Conservation (phyloP, 163 green algal species). For the Prototheca cutis region DNA sequence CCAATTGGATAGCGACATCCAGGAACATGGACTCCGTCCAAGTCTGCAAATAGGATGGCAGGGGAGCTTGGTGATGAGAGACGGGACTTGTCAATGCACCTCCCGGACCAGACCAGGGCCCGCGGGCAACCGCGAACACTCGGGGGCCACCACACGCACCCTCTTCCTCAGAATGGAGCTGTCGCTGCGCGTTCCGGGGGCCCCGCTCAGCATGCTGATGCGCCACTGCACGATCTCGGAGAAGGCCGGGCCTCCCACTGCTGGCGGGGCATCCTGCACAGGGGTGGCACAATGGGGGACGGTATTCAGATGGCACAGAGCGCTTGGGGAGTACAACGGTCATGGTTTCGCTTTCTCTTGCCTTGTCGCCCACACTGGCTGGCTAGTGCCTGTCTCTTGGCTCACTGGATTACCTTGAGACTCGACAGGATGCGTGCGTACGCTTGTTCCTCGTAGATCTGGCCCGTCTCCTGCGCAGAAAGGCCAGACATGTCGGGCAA, state of each 20-base stretch:
- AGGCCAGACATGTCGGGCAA: too few species aligned
- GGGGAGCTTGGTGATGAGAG: background rate
- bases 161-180: background rate
- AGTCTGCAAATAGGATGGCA: constrained; percentile 27
- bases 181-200: background rate
- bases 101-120: too few species aligned
- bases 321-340: too few species aligned
- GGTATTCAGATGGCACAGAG: too few species aligned
- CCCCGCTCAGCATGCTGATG: background rate
- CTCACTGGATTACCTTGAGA: constrained; percentile 9
- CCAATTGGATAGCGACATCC: constrained; percentile 40
- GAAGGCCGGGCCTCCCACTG: background rate
- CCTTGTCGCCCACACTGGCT: background rate
- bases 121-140: too few species aligned
- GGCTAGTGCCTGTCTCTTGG: background rate
- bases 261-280: background rate
- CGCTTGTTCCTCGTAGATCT: background rate
- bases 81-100: too few species aligned
- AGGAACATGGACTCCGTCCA: constrained; percentile 63
- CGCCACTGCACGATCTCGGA: background rate
- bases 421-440: constrained; percentile 15
- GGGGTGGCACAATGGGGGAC: too few species aligned
- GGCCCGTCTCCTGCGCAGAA: constrained; percentile 24
- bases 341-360: too few species aligned
- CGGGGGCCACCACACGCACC: too few species aligned